Evolutionary conservation across 2,329 filamentous ascomycete species (phyloP).

Genomic region (Pezicula neosporulosa): DNA sequence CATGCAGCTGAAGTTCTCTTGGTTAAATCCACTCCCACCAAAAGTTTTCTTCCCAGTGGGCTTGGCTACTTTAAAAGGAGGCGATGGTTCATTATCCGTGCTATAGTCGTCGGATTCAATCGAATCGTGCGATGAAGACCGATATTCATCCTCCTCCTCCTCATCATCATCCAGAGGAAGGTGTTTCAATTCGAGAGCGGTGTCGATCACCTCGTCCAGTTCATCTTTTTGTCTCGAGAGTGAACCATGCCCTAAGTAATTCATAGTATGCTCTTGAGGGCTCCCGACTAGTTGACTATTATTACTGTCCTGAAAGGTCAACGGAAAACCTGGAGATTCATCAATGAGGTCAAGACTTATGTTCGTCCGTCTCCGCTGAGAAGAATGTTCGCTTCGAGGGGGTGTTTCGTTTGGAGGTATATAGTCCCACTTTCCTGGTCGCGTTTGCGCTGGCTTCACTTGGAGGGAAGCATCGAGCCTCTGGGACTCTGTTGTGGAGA

Average conservation of each 20-base stretch:
- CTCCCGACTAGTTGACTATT: constrained; percentile 2
- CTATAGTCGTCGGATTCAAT: constrained; percentile 10
- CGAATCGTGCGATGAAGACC: constrained; percentile 12
- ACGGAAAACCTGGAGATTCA: constrained; percentile 1
- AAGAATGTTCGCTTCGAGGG: constrained; percentile 30
- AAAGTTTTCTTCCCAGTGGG: constrained; percentile 10
- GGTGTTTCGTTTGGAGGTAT: constrained; percentile 36
- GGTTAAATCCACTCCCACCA: constrained; percentile 18
- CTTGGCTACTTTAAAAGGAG: background rate
- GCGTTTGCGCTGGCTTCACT: constrained; percentile 42
- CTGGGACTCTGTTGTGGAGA: background rate
- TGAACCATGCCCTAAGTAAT: background rate
- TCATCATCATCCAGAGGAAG: constrained; percentile 53
- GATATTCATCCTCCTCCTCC: constrained; percentile 45
- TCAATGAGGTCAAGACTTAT: background rate
- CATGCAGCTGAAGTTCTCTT: constrained; percentile 53
- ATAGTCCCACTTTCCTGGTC: constrained; percentile 35
- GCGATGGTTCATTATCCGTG: constrained; percentile 30
- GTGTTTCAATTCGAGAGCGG: constrained; percentile 56
- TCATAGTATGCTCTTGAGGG: background rate
- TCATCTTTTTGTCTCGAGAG: constrained; percentile 40
- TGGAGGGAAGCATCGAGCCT: constrained; percentile 32
- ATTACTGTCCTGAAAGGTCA: background rate
- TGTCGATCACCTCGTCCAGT: constrained; percentile 60
- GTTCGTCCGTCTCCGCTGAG: background rate